Base-by-base conservation (phyloP, 1,284 basidiomycete genomes). In the Papiliotrema laurentii region DNA sequence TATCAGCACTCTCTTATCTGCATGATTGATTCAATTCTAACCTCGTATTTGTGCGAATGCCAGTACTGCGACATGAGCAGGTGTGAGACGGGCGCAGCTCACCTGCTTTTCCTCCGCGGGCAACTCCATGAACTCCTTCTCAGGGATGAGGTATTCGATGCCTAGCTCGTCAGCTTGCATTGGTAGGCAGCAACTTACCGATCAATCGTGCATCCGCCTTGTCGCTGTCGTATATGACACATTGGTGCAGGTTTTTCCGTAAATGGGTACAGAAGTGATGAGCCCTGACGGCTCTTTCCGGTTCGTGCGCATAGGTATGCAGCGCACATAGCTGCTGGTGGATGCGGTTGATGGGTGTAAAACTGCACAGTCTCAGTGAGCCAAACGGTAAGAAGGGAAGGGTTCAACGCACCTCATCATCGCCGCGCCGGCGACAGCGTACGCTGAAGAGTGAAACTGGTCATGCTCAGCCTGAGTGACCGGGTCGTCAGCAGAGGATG, bases 321-420 rank as follows among this genome's bases (percentile, higher is more conserved):
- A 79, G 75, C 5, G 73, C 75, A 54, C 78, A 79, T 5, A 80
- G 66, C 55, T 80, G 78, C 53, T 79, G 76, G 51, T 79, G 76
- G 41, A 78, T 77, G 24, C 68, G 63, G 36, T 76, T 75, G 38
- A 80, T 73, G 9, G 78, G 79, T 33, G 61, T 64, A 60, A 79
- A 77, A 58, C 72, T 77, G 43, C 24, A 9, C 19, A 37, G 33
- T 11, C 18, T 3, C 30, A 40, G n/a, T n/a, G n/a, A n/a, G n/a
- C n/a, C n/a, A n/a, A 14, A 41, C 22, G 19, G 10, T 19, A 9
- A 26, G 21, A 33, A 27, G 22, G 31, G 2, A 24, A 27, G 26
- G 39, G 41, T 27, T 14, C 36, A 16, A 45, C 60, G 25, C 39
- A 63, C 64, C 58, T 62, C 69, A 77, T 79, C 57, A 77, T 69